Percentiles rank a stretch among this genome's conserved stretches.
Conservation (phyloP, 1,139 yeast species). For the Candida gigantensis region DNA sequence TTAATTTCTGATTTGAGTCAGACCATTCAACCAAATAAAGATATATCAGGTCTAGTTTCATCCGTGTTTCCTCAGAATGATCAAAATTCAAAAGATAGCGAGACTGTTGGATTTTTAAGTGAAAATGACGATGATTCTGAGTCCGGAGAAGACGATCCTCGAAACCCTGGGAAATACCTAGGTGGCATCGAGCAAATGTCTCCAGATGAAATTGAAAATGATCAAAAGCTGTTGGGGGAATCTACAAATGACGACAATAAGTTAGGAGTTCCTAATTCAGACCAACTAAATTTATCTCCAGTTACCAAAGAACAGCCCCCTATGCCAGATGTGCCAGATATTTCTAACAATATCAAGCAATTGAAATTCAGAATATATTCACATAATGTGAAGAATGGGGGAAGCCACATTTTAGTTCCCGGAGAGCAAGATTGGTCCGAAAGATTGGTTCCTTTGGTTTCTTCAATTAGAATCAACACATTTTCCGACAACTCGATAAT, state of each 20-base stretch:
- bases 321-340: constrained; percentile 19
- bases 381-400: constrained; percentile 42
- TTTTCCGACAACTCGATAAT: constrained; percentile 26
- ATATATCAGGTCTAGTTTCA: too few relatives aligned
- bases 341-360: constrained; percentile 19
- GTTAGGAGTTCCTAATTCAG: constrained; percentile 10
- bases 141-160: constrained; percentile 10
- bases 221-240: constrained; percentile 4
- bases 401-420: constrained; percentile 24
- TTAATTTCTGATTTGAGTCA: background rate
- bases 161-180: constrained; percentile 22
- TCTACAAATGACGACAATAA: background rate
- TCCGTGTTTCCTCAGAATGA: too few relatives aligned
- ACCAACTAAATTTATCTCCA: constrained; percentile 8
- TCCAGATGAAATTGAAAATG: constrained; percentile 17
- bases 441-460: constrained; percentile 25
- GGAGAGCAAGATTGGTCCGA: constrained; percentile 36
- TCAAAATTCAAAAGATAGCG: background rate
- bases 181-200: constrained; percentile 25
- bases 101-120: background rate
- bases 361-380: constrained; percentile 36
- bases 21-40: background rate
- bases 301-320: constrained; percentile 20
- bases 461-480: constrained; percentile 31
- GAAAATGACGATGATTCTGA: background rate